Conservation (phyloP, 495 filamentous ascomycete genomes). For the Chaetomium cochliodes region DNA sequence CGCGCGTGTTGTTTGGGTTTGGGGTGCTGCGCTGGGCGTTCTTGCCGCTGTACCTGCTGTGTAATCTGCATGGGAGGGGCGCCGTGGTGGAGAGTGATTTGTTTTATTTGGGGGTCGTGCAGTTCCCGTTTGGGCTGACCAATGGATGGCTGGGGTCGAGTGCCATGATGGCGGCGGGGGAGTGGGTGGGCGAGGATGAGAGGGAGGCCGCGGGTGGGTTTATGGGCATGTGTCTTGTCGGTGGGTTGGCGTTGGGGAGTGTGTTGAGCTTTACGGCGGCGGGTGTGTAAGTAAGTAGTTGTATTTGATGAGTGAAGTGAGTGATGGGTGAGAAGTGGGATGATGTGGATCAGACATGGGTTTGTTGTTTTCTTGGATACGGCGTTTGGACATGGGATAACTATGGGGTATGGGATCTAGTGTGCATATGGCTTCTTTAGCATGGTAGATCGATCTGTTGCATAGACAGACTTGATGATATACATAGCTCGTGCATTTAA, state of each 20-base stretch:
- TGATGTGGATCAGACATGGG: neutral
- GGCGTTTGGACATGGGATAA: neutral
- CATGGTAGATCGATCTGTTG: neutral
- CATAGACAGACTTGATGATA: too few relatives aligned
- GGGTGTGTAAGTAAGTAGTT: constrained; percentile 34
- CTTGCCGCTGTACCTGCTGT: constrained; percentile 84
- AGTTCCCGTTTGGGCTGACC: constrained; percentile 76
- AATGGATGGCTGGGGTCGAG: constrained; percentile 83
- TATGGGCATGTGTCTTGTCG: constrained; percentile 86
- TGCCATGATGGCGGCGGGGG: constrained; percentile 86
- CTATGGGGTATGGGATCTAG: neutral
- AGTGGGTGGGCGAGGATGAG: constrained; percentile 76
- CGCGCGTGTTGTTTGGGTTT: constrained; percentile 61
- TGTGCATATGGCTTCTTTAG: neutral
- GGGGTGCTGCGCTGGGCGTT: constrained; percentile 64
- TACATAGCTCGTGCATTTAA: too few relatives aligned
- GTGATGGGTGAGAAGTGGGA: too few relatives aligned
- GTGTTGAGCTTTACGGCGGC: constrained; percentile 79
- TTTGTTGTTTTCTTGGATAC: neutral
- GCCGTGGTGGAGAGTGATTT: constrained; percentile 73
- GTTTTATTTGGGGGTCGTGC: constrained; percentile 83
- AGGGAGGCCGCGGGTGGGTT: constrained; percentile 87
- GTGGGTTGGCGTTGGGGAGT: constrained; percentile 79
- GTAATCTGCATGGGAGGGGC: constrained; percentile 71
- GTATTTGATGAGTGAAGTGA: neutral